These are phyloP conservation scores for Xanthoceras sorbifolium DNA, from an alignment of 345 rosid species.

Conservation along the genomic window DNA sequence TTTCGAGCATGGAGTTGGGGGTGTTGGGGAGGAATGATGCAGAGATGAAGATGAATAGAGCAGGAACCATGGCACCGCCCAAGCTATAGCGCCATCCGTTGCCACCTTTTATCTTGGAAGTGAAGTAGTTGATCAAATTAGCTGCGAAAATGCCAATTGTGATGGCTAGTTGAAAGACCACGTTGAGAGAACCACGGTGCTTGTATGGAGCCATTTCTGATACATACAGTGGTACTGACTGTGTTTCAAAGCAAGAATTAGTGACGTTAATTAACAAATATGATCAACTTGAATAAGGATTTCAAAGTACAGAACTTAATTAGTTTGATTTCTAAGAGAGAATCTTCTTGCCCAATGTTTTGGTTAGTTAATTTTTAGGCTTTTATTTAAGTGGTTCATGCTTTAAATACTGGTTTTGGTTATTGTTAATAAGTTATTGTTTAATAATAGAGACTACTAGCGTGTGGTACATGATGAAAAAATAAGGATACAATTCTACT, in stretches of 20 bases:
- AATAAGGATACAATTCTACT: no score
- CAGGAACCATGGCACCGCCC: slow-evolving; percentile 43
- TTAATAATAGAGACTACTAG: no score
- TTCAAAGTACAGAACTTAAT: no score
- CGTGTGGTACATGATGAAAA: no score
- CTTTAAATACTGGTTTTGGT: no score
- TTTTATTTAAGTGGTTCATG: no score
- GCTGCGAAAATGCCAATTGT: slow-evolving; percentile 51
- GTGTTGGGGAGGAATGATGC: slow-evolving; percentile 32
- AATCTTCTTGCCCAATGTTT: no score
- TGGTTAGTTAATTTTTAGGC: no score
- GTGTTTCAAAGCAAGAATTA: background rate
- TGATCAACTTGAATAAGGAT: no score
- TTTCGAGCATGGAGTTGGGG: slow-evolving; percentile 44
- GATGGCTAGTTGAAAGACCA: slow-evolving; percentile 48
- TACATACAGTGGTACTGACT: slow-evolving; percentile 57
- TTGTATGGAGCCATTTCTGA: slow-evolving; percentile 65
- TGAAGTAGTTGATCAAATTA: slow-evolving; percentile 46
- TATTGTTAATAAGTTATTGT: no score
- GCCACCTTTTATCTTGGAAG: slow-evolving; percentile 20
- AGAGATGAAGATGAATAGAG: slow-evolving; percentile 30
- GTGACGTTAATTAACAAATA: background rate
- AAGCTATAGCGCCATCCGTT: slow-evolving; percentile 44
- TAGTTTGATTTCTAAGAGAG: no score
- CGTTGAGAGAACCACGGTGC: slow-evolving; percentile 51